These are phyloP conservation scores for Myriosclerotinia curreyana DNA, from an alignment of 2,329 filamentous ascomycete genomes.

Conservation along the genomic window DNA sequence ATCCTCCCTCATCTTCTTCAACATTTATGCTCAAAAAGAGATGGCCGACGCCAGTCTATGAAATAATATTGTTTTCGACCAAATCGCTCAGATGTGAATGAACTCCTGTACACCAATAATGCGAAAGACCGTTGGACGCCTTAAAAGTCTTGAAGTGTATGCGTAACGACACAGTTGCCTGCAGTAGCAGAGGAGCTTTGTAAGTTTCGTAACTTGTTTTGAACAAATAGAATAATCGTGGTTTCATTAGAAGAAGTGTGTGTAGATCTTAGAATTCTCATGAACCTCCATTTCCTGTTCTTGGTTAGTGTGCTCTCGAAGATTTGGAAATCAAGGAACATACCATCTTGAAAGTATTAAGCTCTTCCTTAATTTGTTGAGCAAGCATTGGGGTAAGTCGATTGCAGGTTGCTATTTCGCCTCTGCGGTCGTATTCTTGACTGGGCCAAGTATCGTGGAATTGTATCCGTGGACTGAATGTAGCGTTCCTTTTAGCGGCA, in stretches of 20 bases:
- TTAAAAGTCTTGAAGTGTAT: constrained; percentile 33
- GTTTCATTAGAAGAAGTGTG: constrained; percentile 91
- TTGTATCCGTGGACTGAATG: constrained; percentile 88
- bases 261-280: constrained; percentile 98
- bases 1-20: constrained; percentile 25
- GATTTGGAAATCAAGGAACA: constrained; percentile 39
- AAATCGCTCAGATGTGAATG: constrained; percentile 40
- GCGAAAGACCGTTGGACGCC: constrained; percentile 37
- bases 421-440: constrained; percentile 91
- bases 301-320: constrained; percentile 42
- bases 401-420: constrained; percentile 97
- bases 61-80: constrained; percentile 35
- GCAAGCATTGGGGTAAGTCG: constrained; percentile 93
- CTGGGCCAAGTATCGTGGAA: constrained; percentile 97
- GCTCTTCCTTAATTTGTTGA: constrained; percentile 98
- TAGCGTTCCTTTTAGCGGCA: constrained; percentile 56
- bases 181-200: constrained; percentile 27
- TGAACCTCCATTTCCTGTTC: constrained; percentile 99
- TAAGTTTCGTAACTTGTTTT: constrained; percentile 21
- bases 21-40: constrained; percentile 33
- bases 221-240: constrained; percentile 32
- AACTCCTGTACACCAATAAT: constrained; percentile 40
- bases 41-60: constrained; percentile 38
- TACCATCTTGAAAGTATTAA: constrained; percentile 99
- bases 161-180: constrained; percentile 34